Evolutionary conservation across 768 basidiomycete genomes (phyloP).

Genomic region (Mrakia hoshinonis): DNA sequence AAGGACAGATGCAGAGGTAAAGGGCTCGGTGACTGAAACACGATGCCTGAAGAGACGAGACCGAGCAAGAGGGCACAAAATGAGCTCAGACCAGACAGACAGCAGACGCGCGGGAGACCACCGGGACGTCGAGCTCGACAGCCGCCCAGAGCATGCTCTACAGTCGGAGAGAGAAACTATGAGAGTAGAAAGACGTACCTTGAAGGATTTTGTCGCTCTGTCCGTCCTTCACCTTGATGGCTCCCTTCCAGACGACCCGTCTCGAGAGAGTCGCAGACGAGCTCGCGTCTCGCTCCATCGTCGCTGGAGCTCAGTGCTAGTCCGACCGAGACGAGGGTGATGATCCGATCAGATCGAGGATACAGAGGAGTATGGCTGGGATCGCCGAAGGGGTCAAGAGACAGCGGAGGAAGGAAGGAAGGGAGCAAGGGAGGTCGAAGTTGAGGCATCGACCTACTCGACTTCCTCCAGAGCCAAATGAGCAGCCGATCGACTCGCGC

Average conservation of each 20-base stretch:
- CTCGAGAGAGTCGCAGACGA: background rate
- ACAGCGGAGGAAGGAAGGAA: background rate
- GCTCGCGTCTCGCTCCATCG: background rate
- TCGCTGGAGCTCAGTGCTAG: background rate
- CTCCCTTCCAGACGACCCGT: background rate
- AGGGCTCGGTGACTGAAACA: background rate
- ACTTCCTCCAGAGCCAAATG: too few relatives aligned
- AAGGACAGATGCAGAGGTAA: background rate
- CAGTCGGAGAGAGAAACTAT: background rate
- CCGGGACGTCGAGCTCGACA: background rate
- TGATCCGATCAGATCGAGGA: background rate
- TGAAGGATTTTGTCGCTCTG: background rate
- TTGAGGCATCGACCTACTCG: too few relatives aligned
- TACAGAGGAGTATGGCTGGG: background rate
- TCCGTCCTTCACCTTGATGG: background rate
- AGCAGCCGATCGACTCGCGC: too few relatives aligned
- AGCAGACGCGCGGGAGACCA: background rate
- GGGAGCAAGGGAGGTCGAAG: background rate
- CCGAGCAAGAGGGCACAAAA: background rate
- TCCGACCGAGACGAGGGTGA: background rate
- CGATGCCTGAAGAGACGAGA: background rate
- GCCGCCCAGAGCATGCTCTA: background rate
- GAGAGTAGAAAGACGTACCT: background rate
- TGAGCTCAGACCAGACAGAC: background rate
- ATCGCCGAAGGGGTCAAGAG: background rate